Conservation (phyloP, 306 rosid species). For the Datisca glomerata region DNA sequence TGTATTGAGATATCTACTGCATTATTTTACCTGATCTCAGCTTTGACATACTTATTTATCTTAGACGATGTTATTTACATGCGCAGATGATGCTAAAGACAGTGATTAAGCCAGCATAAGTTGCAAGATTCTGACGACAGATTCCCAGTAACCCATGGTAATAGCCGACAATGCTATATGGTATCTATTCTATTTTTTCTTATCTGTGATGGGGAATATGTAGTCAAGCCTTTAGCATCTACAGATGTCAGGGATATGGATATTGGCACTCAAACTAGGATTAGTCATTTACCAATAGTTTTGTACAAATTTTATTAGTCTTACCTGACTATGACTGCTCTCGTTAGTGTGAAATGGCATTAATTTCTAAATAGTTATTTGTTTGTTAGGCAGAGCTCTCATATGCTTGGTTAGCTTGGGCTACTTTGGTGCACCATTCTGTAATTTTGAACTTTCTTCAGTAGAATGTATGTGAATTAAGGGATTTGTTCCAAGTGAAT, state of each 20-base stretch:
- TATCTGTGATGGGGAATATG: background rate
- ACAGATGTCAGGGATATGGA: slow-evolving; percentile 2
- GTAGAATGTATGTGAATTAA: no score
- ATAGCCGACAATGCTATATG: background rate
- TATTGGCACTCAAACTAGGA: background rate
- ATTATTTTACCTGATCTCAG: no score
- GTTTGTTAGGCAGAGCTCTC: slow-evolving; percentile 1
- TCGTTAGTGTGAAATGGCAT: no score
- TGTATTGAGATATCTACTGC: no score
- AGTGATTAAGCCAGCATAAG: slow-evolving; percentile 30
- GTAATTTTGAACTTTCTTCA: no score
- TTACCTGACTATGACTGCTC: background rate
- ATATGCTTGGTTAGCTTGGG: no score
- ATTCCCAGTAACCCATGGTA: background rate
- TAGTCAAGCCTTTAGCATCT: no score
- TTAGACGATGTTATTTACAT: slow-evolving; percentile 6
- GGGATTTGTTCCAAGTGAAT: no score
- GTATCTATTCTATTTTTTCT: background rate
- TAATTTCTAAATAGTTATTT: background rate
- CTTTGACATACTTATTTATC: no score
- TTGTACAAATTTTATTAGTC: background rate
- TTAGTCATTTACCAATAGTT: no score
- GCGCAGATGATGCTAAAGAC: slow-evolving; percentile 53
- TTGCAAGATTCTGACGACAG: slow-evolving; percentile 8
- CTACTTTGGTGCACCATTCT: no score